A percentile compares a stretch with the other conserved stretches of the same genome.
Conservation (phyloP, 352 stramenopile species). For the Phytophthora cactorum region DNA sequence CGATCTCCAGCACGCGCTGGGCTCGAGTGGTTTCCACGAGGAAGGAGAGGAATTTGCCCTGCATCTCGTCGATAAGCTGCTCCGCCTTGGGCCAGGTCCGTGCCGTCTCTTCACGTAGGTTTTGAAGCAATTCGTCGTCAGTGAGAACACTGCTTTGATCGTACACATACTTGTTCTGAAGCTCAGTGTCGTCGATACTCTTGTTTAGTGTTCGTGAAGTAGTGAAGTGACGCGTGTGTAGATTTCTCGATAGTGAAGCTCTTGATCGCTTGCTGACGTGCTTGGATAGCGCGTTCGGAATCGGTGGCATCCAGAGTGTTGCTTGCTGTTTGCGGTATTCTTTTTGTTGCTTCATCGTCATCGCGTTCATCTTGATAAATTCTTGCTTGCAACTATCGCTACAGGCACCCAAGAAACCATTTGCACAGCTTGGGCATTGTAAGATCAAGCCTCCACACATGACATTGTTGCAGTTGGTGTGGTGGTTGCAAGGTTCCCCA, state of each 20-base stretch:
- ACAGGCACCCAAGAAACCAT: constrained; percentile 44
- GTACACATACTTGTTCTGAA: constrained; percentile 38
- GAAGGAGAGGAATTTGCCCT: constrained; percentile 69
- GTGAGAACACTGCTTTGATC: constrained; percentile 26
- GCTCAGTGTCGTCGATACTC: constrained; percentile 25
- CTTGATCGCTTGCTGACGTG: constrained; percentile 26
- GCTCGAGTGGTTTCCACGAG: constrained; percentile 82
- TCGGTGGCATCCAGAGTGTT: constrained; percentile 45
- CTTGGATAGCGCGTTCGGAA: constrained; percentile 42
- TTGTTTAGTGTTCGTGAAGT: constrained; percentile 39
- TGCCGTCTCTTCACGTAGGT: constrained; percentile 49
- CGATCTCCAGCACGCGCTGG: constrained; percentile 89
- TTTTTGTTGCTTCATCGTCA: constrained; percentile 51
- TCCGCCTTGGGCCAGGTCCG: constrained; percentile 53
- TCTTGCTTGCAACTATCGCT: constrained; percentile 53
- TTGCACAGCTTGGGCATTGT: constrained; percentile 52
- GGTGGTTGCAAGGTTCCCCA: constrained; percentile 47
- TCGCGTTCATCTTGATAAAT: constrained; percentile 51
- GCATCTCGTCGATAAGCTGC: constrained; percentile 66
- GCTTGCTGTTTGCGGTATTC: constrained; percentile 61
- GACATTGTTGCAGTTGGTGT: constrained; percentile 59
- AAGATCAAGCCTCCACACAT: constrained; percentile 68
- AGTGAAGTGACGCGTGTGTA: constrained; percentile 29
- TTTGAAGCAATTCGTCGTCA: constrained; percentile 43
- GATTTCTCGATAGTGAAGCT: constrained; percentile 33